Evolutionary conservation across 73 alveolate genomes (phyloP), one percentile per base, ranked within the genome.

Genomic region (Breviolum minutum): DNA sequence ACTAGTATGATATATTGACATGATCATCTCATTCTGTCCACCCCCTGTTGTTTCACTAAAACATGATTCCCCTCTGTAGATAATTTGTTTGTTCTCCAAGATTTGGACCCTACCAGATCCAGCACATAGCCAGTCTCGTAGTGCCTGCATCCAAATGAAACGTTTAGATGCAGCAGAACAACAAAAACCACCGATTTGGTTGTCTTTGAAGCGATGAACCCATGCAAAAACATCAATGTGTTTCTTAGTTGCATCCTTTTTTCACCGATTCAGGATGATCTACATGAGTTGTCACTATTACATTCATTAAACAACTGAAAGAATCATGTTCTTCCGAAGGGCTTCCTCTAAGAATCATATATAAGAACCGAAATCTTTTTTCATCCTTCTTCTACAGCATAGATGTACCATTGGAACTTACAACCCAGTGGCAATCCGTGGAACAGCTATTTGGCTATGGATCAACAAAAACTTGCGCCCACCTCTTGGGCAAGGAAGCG

Each of bases 111-210:
- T 73, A 77, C 94, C 61, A 94, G 73, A 19, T 94, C 94, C 94
- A 94, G 63, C 64, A 94, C 99, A 63, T 94, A 94, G 26, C 99
- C 88, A 0, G 99, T 94, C 94, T 94, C 99, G 66, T 94, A 94
- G 94, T 94, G 99, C 99, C 99, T 94, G 63, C 27, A 8, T 26
- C 17, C 24, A 17, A 16, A 54, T 20, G 74, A 69, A 48, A 68
- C 17, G 24, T 68, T 22, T 14, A 22, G n/a, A 68, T 68, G 77
- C n/a, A 14, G 3, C 54, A 3, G 54, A 40, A 40, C 54, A 40
- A 40, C 54, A 40, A 40, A 40, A 40, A 40, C 54, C 54, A 40
- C 54, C 54, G 54, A 40, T 40, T 22, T 22, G 1, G 2, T 14
- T 68, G 77, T 6, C n/a, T 68, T 68, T 68, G 77, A 68, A 17